Evolutionary conservation across 2,329 filamentous ascomycete genomes (phyloP).

Genomic region (Pseudocercospora musae): DNA sequence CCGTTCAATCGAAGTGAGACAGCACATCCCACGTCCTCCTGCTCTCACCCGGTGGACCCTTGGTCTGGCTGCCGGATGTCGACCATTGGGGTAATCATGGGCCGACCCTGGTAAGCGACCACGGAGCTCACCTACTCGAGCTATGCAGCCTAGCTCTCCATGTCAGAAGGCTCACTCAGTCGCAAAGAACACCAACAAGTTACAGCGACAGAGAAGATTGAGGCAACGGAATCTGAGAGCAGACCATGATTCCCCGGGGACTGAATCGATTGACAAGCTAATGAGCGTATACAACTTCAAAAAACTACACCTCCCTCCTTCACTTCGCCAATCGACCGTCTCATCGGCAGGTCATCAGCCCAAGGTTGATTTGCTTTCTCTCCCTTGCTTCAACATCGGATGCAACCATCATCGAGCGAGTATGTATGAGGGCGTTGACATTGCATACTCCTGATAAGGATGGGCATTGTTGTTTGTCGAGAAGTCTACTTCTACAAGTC

Average conservation of each 20-base stretch:
- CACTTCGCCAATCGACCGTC: conserved; percentile 1
- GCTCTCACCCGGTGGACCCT: background rate
- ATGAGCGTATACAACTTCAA: conserved; percentile 17
- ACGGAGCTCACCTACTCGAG: background rate
- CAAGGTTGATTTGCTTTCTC: background rate
- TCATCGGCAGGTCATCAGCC: background rate
- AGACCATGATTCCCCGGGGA: conserved; percentile 10
- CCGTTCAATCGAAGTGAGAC: background rate
- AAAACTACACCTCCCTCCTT: conserved; percentile 7
- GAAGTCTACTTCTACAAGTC: conserved; percentile 13
- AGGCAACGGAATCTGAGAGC: too few species aligned
- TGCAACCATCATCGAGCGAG: conserved; percentile 16
- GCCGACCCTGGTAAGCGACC: background rate
- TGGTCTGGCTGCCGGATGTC: background rate
- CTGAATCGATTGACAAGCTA: conserved; percentile 18
- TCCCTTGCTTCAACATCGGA: conserved; percentile 7
- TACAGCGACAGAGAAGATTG: too few species aligned
- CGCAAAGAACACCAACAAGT: background rate
- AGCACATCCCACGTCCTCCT: background rate
- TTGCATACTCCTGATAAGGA: conserved; percentile 15
- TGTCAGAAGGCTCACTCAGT: background rate
- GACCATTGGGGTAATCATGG: background rate
- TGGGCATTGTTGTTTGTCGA: conserved; percentile 6
- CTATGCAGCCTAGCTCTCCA: background rate
- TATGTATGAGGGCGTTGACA: conserved; percentile 14